Evolutionary conservation across 2,329 filamentous ascomycete species (phyloP).

Genomic region (Neofusicoccum kwambonambiense): DNA sequence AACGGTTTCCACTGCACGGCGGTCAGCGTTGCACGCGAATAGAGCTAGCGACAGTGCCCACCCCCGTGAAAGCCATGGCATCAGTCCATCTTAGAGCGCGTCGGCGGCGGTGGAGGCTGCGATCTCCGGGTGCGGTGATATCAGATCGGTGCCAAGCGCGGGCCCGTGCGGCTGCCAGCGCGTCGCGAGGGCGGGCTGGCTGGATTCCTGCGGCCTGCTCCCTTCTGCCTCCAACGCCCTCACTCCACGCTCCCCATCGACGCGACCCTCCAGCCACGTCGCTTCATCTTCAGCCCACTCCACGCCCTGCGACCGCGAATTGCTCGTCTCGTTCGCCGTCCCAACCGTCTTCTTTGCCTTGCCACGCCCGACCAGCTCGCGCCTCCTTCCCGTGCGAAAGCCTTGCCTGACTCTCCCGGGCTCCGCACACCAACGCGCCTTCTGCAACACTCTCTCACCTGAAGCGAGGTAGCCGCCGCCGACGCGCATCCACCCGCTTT

Average conservation of each 20-base stretch:
- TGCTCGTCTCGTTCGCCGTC: neutral
- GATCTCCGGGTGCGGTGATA: neutral
- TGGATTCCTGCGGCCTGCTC: constrained; percentile 4
- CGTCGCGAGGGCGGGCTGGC: neutral
- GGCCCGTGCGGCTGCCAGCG: constrained; percentile 7
- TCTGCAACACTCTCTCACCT: neutral
- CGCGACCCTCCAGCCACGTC: constrained; percentile 15
- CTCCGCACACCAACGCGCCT: neutral
- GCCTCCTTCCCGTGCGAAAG: constrained; percentile 7
- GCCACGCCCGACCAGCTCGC: neutral
- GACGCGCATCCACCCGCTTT: neutral
- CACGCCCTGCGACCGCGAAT: neutral
- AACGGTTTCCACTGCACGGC: constrained; percentile 87
- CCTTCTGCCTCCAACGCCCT: constrained; percentile 4
- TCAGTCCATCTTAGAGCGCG: constrained; percentile 17
- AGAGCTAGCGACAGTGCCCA: constrained; percentile 19
- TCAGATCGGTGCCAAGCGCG: constrained; percentile 11
- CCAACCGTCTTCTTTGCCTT: neutral
- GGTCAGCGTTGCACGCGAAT: neutral
- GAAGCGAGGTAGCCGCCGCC: constrained; percentile 4
- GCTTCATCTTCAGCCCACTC: constrained; percentile 11
- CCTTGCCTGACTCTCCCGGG: constrained; percentile 5
- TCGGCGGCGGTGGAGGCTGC: neutral
- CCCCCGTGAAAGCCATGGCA: constrained; percentile 44
- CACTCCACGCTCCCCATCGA: constrained; percentile 4